These are phyloP conservation scores for Persicaria maculosa DNA, from an alignment of 148 eudicot species.

Conservation along the genomic window DNA sequence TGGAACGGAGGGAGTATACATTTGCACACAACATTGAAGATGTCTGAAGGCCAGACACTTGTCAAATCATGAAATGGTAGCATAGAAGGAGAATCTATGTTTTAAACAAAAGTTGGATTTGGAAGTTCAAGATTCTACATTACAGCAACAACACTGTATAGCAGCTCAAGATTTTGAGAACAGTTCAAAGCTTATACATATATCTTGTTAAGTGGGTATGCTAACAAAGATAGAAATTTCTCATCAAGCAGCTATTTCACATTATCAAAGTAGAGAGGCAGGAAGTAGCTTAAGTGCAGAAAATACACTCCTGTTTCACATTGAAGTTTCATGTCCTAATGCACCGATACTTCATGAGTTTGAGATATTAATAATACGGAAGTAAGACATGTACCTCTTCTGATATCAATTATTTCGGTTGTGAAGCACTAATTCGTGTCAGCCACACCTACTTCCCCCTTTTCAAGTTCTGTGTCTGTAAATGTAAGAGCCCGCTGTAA, in stretches of 20 bases:
- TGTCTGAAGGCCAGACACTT: neutral
- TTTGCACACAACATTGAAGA: neutral
- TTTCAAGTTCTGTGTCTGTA: conserved; percentile 78
- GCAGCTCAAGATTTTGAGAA: too few species aligned
- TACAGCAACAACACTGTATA: neutral
- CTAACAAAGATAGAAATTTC: too few species aligned
- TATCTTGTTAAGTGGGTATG: too few species aligned
- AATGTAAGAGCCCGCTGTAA: conserved; percentile 83
- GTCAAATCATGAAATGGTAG: neutral
- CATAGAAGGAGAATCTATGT: neutral
- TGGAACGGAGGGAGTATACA: neutral
- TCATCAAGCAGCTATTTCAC: too few species aligned
- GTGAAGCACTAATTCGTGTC: conserved; percentile 25
- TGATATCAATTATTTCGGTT: conserved; percentile 29
- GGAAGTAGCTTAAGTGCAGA: too few species aligned
- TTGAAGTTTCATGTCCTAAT: too few species aligned
- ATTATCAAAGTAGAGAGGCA: too few species aligned
- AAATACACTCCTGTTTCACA: too few species aligned
- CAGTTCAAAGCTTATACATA: too few species aligned
- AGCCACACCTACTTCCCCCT: conserved; percentile 30
- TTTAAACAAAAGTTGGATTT: neutral
- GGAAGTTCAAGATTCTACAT: neutral
- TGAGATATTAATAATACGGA: too few species aligned
- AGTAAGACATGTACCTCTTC: conserved; percentile 29
- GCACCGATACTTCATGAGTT: too few species aligned